Evolutionary conservation across 1,284 basidiomycete species (phyloP), one percentile per base, ranked within the genome.

Genomic region (Tylopilus orsonianus): DNA sequence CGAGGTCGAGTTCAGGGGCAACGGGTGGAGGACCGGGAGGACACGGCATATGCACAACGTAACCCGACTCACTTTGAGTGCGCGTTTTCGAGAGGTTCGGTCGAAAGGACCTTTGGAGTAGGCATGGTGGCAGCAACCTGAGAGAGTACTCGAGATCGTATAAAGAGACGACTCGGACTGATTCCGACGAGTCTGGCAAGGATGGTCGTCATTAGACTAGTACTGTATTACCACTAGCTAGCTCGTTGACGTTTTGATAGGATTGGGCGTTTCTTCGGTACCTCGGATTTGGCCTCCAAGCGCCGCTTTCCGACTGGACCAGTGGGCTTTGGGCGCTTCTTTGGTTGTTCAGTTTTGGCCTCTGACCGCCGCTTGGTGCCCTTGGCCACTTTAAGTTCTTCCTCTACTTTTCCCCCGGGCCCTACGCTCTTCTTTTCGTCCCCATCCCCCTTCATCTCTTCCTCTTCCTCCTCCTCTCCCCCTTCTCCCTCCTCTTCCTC

Each of bases 61-160:
- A n/a, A n/a, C n/a, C n/a, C n/a, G 37, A 39, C 75, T 59, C 42
- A 82, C 83, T 78, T 88, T 52, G 87, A 83, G 41, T 85, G 80
- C 4, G 73, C 66, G 14, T 74, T 66, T 5, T 79, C 70, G 54
- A 89, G 69, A 39, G 81, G 79, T 20, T 69, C 64, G 0, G 62
- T 66, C 3, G 75, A 75, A 27, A 75, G 56, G 6, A 81, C 61
- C 52, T 62, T 76, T 14, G 59, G 58, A 0, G 16, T 4, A 2
- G 39, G n/a, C 60, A 62, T 66, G 23, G 22, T 46, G 26, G 6
- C 10, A 10, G n/a, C n/a, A n/a, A n/a, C n/a, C n/a, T n/a, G n/a
- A n/a, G n/a, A n/a, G n/a, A 0, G 46, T n/a, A 48, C 32, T 40
- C 29, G 48, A 27, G 45, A 44, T 16, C 10, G 37, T 16, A 36